These are phyloP conservation scores for Linnemannia zychae DNA, from an alignment of 192 early-diverging fungal species.

Conservation along the genomic window DNA sequence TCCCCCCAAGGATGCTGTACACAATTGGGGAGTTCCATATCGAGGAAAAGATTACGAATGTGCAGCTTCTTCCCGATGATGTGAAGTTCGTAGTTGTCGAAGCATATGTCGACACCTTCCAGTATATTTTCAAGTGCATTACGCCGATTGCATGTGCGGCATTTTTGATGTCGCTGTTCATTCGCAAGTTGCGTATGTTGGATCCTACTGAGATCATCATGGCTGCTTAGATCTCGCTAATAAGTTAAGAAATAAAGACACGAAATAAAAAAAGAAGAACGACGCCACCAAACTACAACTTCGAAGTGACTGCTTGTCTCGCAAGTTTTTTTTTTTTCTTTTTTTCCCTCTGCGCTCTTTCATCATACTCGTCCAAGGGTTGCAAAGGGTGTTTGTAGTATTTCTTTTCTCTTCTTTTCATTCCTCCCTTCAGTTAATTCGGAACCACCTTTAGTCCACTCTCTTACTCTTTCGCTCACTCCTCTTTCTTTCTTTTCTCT, in stretches of 20 bases:
- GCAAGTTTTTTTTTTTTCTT: constrained; percentile 21
- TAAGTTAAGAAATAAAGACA: background rate
- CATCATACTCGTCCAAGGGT: background rate
- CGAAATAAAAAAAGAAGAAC: background rate
- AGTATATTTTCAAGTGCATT: constrained; percentile 66
- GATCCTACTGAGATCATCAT: constrained; percentile 49
- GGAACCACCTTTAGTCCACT: no score
- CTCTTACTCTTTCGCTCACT: constrained; percentile 6
- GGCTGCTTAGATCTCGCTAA: constrained; percentile 19
- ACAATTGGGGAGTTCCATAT: constrained; percentile 22
- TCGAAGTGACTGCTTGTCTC: constrained; percentile 14
- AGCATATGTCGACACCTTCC: constrained; percentile 68
- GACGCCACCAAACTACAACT: background rate
- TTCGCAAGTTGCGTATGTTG: constrained; percentile 55
- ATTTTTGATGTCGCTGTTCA: constrained; percentile 62
- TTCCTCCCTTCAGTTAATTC: no score
- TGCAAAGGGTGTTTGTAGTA: background rate
- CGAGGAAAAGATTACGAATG: constrained; percentile 36
- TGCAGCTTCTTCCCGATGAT: constrained; percentile 44
- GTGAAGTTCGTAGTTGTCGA: constrained; percentile 58
- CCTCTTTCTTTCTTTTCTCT: background rate
- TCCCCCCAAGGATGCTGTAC: background rate
- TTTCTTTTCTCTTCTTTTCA: background rate
- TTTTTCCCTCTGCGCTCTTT: background rate
- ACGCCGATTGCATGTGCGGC: constrained; percentile 65